A percentile compares a stretch with the other conserved stretches of the same genome.
phyloP scores from a whole-genome alignment of 805 yeast species.

The Lipomyces sp. region DNA sequence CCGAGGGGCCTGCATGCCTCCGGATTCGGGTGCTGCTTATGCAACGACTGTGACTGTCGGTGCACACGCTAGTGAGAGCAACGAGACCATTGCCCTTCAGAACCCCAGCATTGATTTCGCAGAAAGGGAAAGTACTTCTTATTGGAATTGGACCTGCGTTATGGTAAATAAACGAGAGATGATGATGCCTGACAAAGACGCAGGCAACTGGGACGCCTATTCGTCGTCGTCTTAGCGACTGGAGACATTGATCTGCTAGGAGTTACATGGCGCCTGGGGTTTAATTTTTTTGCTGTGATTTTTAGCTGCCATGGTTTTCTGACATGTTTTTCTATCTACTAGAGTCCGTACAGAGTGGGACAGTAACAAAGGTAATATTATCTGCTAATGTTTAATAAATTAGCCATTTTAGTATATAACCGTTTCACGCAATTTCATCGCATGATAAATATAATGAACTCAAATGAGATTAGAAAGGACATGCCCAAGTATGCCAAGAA shows the following conservation, averaged over 20 bases:
- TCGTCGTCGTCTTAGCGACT: background rate
- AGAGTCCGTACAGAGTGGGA: background rate
- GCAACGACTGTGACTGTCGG: background rate
- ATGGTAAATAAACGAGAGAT: constrained; percentile 25
- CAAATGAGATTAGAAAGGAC: background rate
- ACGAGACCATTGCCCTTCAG: background rate
- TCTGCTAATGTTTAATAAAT: background rate
- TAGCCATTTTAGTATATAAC: background rate
- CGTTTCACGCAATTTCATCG: background rate
- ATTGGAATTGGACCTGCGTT: constrained; percentile 35
- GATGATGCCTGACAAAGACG: constrained; percentile 7
- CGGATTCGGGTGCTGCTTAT: background rate
- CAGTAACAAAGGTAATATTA: background rate
- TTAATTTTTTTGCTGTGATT: background rate
- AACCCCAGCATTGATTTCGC: background rate
- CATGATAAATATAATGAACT: background rate
- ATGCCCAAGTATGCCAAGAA: no score
- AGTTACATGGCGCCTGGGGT: background rate
- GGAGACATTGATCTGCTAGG: background rate
- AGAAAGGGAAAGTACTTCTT: constrained; percentile 11
- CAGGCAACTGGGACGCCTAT: background rate
- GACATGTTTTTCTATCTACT: background rate
- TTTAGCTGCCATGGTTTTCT: background rate
- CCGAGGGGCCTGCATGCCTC: background rate
- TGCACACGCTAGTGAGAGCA: background rate